Percentiles rank a stretch among this genome's conserved stretches.
phyloP scores from a whole-genome alignment of 192 early-diverging fungal species.

The Chytriomyces confervae region DNA sequence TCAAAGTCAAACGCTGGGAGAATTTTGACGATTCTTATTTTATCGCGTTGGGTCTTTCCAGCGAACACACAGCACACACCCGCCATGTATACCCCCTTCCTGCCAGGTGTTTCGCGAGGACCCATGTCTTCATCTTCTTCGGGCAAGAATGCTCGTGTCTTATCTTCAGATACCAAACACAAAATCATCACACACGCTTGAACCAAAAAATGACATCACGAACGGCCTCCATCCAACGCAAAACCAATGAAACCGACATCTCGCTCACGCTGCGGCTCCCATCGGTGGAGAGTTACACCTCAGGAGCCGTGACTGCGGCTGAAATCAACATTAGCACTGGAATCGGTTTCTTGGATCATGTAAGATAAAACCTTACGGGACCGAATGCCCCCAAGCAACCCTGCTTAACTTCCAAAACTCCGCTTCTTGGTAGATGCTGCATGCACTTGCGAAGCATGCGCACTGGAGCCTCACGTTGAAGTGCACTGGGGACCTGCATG shows the following conservation, averaged over 20 bases:
- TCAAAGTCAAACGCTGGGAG: constrained; percentile 50
- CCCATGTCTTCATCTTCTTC: no score
- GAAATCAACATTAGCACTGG: constrained; percentile 84
- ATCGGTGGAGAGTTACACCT: constrained; percentile 43
- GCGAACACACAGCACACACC: no score
- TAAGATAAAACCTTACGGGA: constrained; percentile 38
- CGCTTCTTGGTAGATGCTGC: constrained; percentile 77
- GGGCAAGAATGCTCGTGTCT: no score
- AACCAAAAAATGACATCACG: background rate
- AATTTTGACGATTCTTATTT: background rate
- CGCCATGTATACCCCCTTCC: no score
- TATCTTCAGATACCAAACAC: no score
- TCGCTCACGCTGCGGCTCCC: constrained; percentile 70
- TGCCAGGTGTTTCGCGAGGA: no score
- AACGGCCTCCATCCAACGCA: constrained; percentile 66
- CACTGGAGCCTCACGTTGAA: constrained; percentile 85
- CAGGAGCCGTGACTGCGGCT: constrained; percentile 55
- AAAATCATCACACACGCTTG: no score
- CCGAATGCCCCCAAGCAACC: background rate
- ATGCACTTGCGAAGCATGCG: constrained; percentile 95
- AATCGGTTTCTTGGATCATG: constrained; percentile 98
- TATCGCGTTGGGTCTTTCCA: background rate
- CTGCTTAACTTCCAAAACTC: background rate
- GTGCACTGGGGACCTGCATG: constrained; percentile 93
- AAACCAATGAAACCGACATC: constrained; percentile 96